Evolutionary conservation across 306 rosid species (phyloP).

Genomic region (Delonix regia): DNA sequence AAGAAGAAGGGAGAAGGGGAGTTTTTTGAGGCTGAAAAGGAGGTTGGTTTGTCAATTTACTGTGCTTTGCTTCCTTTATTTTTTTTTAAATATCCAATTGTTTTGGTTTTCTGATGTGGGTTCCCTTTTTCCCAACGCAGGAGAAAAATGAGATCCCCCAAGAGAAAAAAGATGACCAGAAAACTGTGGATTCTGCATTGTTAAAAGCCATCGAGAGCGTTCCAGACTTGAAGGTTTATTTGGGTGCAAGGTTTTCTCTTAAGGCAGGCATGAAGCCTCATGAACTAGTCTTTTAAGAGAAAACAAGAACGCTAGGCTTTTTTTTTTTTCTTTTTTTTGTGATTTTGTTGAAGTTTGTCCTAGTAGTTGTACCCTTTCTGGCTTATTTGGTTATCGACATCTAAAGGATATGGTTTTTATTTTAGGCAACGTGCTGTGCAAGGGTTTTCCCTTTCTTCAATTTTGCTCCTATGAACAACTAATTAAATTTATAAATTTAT

Average conservation of each 20-base stretch:
- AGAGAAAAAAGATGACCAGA: conserved; percentile 82
- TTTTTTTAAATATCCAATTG: neutral
- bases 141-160: conserved; percentile 73
- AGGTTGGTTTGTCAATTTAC: conserved; percentile 41
- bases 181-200: conserved; percentile 60
- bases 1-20: conserved; percentile 65
- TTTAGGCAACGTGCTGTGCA: neutral
- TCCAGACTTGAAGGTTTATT: conserved; percentile 73
- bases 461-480: conserved; percentile 1
- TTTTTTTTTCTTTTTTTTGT: neutral
- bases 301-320: neutral
- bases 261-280: conserved; percentile 33
- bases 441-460: conserved; percentile 1
- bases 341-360: neutral
- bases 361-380: conserved; percentile 1
- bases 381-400: conserved; percentile 1
- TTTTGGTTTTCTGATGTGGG: neutral
- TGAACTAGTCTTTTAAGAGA: conserved; percentile 4
- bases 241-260: conserved; percentile 61
- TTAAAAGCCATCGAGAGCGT: conserved; percentile 66
- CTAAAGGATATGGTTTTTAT: neutral
- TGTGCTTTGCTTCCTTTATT: neutral
- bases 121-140: conserved; percentile 36
- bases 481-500: conserved; percentile 15
- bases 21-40: conserved; percentile 66